A percentile compares a stretch with the other conserved stretches of the same genome.
Evolutionary conservation across 305 asterid species (phyloP).

Genomic region (Vinca major): DNA sequence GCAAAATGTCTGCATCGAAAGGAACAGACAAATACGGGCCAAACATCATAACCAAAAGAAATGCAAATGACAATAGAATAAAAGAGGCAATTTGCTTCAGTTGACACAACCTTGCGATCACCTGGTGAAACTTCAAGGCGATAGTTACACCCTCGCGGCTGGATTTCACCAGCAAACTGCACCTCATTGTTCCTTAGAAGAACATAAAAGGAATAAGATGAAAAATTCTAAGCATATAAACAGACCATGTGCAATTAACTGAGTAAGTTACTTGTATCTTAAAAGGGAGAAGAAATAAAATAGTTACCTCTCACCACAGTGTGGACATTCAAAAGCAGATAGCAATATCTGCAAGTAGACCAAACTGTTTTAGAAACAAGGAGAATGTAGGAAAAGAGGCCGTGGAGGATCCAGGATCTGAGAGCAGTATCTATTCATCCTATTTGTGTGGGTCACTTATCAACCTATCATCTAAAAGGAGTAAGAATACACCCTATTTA

Average conservation of each 20-base stretch:
- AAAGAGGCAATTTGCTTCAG: background rate
- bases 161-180: conserved; percentile 94
- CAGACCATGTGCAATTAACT: background rate
- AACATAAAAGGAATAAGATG: conserved; percentile 15
- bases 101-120: conserved; percentile 64
- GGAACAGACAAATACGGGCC: background rate
- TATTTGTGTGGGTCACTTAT: too few species aligned
- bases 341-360: conserved; percentile 52
- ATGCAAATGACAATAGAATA: background rate
- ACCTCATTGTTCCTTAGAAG: conserved; percentile 77
- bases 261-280: background rate
- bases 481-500: background rate
- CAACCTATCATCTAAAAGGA: too few species aligned
- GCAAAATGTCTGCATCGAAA: background rate
- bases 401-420: background rate
- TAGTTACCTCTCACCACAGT: conserved; percentile 85
- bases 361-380: background rate
- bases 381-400: background rate
- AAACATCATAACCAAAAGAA: background rate
- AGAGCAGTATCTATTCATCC: too few species aligned
- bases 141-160: conserved; percentile 75
- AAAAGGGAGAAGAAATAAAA: conserved; percentile 9
- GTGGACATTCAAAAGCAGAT: conserved; percentile 93
- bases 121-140: conserved; percentile 53
- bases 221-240: background rate